A percentile compares a stretch with the other conserved stretches of the same genome.
These are phyloP conservation scores for Piromyces finnis DNA, from an alignment of 192 early-diverging fungal species.

Conservation along the genomic window DNA sequence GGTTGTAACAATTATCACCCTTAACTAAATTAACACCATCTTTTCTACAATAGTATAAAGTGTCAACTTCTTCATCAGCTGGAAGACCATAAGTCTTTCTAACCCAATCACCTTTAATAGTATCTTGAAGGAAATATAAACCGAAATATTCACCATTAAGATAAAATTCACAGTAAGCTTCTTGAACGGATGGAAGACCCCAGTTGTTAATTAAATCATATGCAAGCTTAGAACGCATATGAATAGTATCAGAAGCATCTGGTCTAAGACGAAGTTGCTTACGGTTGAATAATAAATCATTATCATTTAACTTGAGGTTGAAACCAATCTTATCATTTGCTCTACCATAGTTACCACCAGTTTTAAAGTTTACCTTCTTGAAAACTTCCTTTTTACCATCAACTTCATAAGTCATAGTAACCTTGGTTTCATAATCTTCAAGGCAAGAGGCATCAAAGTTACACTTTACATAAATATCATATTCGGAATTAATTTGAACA, in stretches of 20 bases:
- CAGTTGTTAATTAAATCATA: background rate
- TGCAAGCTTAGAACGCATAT: background rate
- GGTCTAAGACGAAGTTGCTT: background rate
- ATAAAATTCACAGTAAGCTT: background rate
- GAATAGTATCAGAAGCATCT: background rate
- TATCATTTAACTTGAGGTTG: background rate
- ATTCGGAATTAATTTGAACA: background rate
- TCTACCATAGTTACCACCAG: background rate
- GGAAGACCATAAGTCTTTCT: background rate
- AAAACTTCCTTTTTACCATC: background rate
- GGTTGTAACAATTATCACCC: background rate
- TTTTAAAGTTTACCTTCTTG: background rate
- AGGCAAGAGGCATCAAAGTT: background rate
- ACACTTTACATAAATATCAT: background rate
- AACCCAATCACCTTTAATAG: background rate
- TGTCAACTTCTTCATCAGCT: background rate
- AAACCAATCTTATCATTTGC: background rate
- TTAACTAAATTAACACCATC: background rate
- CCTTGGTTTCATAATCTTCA: background rate
- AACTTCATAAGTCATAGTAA: background rate
- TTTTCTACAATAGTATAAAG: background rate
- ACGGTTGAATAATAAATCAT: background rate
- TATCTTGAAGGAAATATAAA: background rate
- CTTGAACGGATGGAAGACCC: background rate
- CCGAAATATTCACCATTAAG: background rate